Conservation (phyloP, 306 rosid species). For the Rosa persica region DNA sequence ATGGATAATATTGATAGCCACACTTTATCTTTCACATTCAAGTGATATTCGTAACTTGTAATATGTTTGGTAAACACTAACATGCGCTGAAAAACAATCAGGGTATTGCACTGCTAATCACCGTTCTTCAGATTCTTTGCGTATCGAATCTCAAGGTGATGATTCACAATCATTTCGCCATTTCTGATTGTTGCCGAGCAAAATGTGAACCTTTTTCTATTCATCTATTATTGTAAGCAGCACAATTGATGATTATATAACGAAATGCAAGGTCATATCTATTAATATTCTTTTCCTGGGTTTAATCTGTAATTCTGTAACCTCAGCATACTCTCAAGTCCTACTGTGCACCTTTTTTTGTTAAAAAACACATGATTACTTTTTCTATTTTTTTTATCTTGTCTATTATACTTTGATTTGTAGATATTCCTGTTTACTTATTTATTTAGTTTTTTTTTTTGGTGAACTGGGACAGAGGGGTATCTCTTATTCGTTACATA, state of each 20-base stretch:
- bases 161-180: neutral
- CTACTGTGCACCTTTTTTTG: neutral
- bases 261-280: neutral
- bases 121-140: conserved; percentile 96
- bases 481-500: neutral
- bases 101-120: conserved; percentile 91
- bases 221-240: neutral
- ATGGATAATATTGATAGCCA: neutral
- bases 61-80: conserved; percentile 16
- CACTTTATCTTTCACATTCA: neutral
- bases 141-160: conserved; percentile 98
- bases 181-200: conserved; percentile 7
- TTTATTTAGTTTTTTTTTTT: neutral
- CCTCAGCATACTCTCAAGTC: neutral
- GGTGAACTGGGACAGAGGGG: neutral
- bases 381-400: neutral
- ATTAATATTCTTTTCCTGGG: neutral
- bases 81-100: conserved; percentile 26
- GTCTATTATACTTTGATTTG: neutral
- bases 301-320: neutral
- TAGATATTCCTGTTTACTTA: neutral
- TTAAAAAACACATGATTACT: neutral
- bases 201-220: neutral
- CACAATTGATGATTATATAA: neutral
- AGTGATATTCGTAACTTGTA: neutral